Evolutionary conservation across 257 asterid genomes (phyloP), one percentile per base, ranked within the genome.

Genomic region (Hygrophila difformis): DNA sequence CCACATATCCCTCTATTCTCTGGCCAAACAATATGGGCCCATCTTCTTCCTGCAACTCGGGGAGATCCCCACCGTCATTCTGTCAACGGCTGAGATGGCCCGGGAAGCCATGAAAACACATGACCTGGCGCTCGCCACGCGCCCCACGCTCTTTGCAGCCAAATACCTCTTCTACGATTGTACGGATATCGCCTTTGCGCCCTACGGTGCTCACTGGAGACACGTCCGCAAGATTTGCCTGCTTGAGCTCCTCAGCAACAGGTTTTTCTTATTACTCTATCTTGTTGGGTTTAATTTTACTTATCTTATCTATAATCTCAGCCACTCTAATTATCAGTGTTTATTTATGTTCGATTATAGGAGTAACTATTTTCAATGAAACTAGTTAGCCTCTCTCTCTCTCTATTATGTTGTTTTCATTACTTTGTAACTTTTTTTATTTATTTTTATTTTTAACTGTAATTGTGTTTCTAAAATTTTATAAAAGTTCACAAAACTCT

Each of bases 171-270:
- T 71, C 57, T 80, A 76, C 37, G 61, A 71, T 65, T 67, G 74
- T 65, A 70, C 76, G 0, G 62, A 76, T 42, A 17, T 79, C 8
- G 78, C 28, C 16, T 76, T 73, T 29, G 55, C 86, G 0, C 85
- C 86, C 1, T 72, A 70, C 31, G 64, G 78, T n/a, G 49, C 64
- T 33, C 67, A 70, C 46, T 76, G 92, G 92, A 51, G 78, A 13
- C 59, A 63, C 19, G 51, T 64, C 6, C 42, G 77, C 15, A 79
- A 67, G 54, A 57, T 79, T 40, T 56, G 73, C 61, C 68, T 49
- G 12, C 38, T 68, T 1, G 67, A 76, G 59, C 74, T 73, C 0
- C 33, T 80, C 0, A 80, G 81, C 40, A 39, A 8, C 19, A 20
- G 47, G 47, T 20, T n/a, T n/a, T n/a, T n/a, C n/a, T n/a, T n/a